phyloP scores from a whole-genome alignment of 139 green algal genomes.

The Coelastrella sp. region DNA sequence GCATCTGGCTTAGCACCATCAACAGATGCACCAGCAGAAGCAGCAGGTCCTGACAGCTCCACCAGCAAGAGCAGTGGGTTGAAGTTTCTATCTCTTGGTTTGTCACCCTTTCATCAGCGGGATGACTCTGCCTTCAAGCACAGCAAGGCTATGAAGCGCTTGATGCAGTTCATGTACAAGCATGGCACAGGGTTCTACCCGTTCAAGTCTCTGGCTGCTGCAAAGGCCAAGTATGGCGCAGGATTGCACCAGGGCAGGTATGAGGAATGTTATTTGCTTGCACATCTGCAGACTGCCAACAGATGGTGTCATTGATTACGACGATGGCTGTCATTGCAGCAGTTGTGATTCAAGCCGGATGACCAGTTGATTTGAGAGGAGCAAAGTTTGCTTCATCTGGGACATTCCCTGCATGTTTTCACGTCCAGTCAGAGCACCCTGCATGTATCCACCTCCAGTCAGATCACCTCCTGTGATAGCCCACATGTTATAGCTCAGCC shows the following conservation, averaged over 20 bases:
- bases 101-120: conserved; percentile 30
- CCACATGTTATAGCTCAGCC: no score
- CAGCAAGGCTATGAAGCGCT: neutral
- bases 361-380: neutral
- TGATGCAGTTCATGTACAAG: neutral
- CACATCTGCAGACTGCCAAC: neutral
- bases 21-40: neutral
- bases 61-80: neutral
- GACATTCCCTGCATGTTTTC: no score
- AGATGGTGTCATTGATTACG: neutral
- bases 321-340: no score
- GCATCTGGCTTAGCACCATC: no score
- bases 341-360: neutral
- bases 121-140: conserved; percentile 13
- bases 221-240: conserved; percentile 43
- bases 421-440: no score
- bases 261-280: neutral
- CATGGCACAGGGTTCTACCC: conserved; percentile 25
- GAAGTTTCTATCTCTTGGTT: conserved; percentile 22
- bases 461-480: no score
- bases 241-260: conserved; percentile 25
- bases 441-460: no score
- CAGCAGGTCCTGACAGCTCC: neutral
- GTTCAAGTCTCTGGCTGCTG: conserved; percentile 28
- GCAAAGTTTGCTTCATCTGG: neutral